Evolutionary conservation across 345 rosid species (phyloP).

Genomic region (Iberis pinnata): DNA sequence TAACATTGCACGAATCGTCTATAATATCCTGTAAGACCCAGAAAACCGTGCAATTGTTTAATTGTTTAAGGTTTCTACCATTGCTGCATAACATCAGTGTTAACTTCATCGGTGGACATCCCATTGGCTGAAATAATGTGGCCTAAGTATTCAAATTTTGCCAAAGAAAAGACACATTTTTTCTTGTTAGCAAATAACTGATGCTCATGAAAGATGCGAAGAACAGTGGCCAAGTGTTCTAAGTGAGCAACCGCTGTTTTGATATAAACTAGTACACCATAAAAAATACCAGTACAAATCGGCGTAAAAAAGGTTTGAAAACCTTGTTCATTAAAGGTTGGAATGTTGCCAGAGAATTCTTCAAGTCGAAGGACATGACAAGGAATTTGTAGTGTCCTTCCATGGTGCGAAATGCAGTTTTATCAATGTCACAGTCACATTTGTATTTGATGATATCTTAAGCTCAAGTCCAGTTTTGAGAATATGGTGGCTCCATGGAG

Average conservation of each 20-base stretch:
- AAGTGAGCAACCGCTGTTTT: too few relatives aligned
- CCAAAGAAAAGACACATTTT: background rate
- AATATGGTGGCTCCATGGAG: background rate
- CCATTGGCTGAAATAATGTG: background rate
- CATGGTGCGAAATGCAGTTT: too few relatives aligned
- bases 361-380: too few relatives aligned
- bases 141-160: background rate
- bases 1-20: background rate
- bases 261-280: too few relatives aligned
- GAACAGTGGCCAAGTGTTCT: too few relatives aligned
- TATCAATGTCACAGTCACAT: too few relatives aligned
- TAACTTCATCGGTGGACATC: background rate
- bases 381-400: too few relatives aligned
- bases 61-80: fast-evolving
- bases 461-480: background rate
- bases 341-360: too few relatives aligned
- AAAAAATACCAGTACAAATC: too few relatives aligned
- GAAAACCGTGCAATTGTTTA: background rate
- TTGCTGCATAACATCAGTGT: fast-evolving
- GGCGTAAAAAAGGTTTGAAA: too few relatives aligned
- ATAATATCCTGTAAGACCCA: background rate
- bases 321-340: too few relatives aligned
- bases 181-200: background rate
- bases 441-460: background rate
- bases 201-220: background rate